phyloP scores from a whole-genome alignment of 192 early-diverging fungal genomes.

The Lunasporangiospora selenospora region DNA sequence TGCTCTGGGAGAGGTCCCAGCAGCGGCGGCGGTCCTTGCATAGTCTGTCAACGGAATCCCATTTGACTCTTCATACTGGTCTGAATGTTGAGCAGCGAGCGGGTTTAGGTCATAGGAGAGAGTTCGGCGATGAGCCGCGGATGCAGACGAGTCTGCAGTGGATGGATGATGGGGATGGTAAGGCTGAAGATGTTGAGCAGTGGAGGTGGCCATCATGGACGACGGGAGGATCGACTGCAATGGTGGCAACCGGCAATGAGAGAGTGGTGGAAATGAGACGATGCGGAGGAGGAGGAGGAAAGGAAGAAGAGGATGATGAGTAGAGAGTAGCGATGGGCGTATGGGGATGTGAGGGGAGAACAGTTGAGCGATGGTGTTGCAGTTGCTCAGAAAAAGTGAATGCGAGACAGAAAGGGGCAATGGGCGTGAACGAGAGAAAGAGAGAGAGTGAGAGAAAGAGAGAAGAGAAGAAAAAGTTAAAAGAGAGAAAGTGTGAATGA shows the following conservation, averaged over 20 bases:
- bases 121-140: conserved; percentile 38
- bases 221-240: no score
- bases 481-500: neutral
- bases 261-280: neutral
- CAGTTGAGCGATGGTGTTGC: neutral
- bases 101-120: conserved; percentile 30
- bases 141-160: conserved; percentile 2
- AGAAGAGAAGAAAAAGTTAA: neutral
- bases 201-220: conserved; percentile 26
- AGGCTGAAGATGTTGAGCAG: neutral
- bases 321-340: no score
- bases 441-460: neutral
- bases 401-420: neutral
- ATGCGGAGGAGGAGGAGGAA: neutral
- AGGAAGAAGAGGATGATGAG: neutral
- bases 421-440: neutral
- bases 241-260: no score
- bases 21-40: neutral
- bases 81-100: neutral
- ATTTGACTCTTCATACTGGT: conserved; percentile 42
- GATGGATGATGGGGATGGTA: conserved; percentile 7
- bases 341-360: neutral
- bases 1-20: no score
- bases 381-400: neutral
- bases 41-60: conserved; percentile 35